Percentiles rank a stretch among this genome's conserved stretches.
Evolutionary conservation across 2,329 filamentous ascomycete species (phyloP).

Genomic region (Colletotrichum sp.): DNA sequence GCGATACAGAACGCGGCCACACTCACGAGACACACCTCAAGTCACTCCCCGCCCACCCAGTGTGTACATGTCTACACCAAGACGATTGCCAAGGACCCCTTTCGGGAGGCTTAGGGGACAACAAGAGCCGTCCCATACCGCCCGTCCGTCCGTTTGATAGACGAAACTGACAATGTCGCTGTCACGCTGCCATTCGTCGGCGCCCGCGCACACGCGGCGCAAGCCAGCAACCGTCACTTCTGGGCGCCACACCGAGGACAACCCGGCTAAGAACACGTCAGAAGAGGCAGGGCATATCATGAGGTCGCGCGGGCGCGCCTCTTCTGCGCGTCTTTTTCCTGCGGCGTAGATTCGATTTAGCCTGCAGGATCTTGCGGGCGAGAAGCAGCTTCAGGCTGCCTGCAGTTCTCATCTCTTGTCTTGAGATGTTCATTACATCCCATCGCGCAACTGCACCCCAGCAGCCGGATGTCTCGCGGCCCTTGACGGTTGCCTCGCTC

Average conservation of each 20-base stretch:
- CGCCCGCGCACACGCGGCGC: background rate
- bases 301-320: background rate
- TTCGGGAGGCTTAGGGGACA: slow-evolving; percentile 15
- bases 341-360: background rate
- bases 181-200: slow-evolving; percentile 9
- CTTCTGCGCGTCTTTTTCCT: background rate
- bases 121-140: slow-evolving; percentile 16
- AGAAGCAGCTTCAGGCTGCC: background rate
- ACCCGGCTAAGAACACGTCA: slow-evolving; percentile 6
- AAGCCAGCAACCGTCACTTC: background rate
- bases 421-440: background rate
- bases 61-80: background rate
- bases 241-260: background rate
- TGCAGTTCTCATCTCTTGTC: background rate
- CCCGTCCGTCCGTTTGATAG: background rate
- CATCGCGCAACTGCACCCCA: background rate
- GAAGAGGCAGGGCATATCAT: background rate
- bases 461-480: background rate
- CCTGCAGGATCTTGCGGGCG: background rate
- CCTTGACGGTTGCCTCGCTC: background rate
- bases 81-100: background rate
- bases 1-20: background rate
- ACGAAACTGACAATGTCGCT: slow-evolving; percentile 1
- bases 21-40: background rate
- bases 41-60: background rate